phyloP scores from a whole-genome alignment of 2,329 filamentous ascomycete genomes.

The Triangularia verruculosa region DNA sequence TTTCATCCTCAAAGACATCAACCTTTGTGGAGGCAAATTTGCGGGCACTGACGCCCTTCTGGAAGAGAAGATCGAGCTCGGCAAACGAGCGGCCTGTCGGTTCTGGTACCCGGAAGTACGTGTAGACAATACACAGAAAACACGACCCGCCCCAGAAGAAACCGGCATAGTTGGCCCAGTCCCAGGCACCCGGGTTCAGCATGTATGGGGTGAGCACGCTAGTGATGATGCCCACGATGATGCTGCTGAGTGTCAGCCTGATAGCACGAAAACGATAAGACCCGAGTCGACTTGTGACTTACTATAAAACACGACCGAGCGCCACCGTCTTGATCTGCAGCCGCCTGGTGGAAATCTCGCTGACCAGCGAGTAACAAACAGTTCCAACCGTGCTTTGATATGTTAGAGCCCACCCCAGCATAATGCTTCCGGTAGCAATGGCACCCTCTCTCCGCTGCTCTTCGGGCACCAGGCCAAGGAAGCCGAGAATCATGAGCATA shows the following conservation, averaged over 20 bases:
- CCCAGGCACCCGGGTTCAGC: conserved; percentile 82
- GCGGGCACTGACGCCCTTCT: conserved; percentile 66
- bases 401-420: conserved; percentile 76
- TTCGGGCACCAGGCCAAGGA: conserved; percentile 70
- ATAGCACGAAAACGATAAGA: too few relatives aligned
- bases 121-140: conserved; percentile 77
- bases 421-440: conserved; percentile 78
- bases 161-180: conserved; percentile 83
- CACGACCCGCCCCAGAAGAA: conserved; percentile 87
- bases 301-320: conserved; percentile 74
- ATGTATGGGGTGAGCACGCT: conserved; percentile 86
- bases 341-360: conserved; percentile 76
- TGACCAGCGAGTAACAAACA: conserved; percentile 84
- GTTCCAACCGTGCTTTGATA: conserved; percentile 89
- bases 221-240: conserved; percentile 77
- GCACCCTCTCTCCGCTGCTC: conserved; percentile 58
- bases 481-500: conserved; percentile 82
- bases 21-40: conserved; percentile 64
- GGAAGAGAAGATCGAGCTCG: conserved; percentile 82
- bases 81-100: conserved; percentile 78
- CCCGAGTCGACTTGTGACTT: conserved; percentile 31
- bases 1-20: conserved; percentile 52
- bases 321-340: conserved; percentile 91
- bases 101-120: conserved; percentile 78
- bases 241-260: conserved; percentile 43